Percentiles rank a stretch among this genome's conserved stretches.
Conservation (phyloP, 805 yeast species). For the Candida khao-thaluensis region DNA sequence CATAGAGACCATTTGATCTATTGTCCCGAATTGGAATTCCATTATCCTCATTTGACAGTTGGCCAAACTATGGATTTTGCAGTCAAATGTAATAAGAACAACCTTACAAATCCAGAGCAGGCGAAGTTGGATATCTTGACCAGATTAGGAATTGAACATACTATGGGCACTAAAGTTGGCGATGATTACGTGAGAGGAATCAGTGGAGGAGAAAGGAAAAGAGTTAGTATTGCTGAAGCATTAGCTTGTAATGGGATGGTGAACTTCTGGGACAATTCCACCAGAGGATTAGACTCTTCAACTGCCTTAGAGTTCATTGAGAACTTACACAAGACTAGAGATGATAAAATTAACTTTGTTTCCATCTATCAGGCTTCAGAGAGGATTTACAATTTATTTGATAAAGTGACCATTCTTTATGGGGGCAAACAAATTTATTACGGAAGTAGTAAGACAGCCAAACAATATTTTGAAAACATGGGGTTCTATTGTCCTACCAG, state of each 20-base stretch:
- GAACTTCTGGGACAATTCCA: conserved; percentile 66
- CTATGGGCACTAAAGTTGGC: conserved; percentile 57
- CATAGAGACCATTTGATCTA: conserved; percentile 35
- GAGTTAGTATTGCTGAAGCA: conserved; percentile 78
- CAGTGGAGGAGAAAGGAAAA: conserved; percentile 78
- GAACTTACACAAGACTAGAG: conserved; percentile 44
- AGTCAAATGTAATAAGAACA: conserved; percentile 45
- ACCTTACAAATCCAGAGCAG: conserved; percentile 17
- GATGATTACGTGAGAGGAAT: conserved; percentile 65
- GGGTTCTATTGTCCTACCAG: conserved; percentile 60
- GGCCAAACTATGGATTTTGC: conserved; percentile 55
- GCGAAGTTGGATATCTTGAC: conserved; percentile 31
- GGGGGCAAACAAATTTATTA: conserved; percentile 47
- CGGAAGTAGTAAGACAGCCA: conserved; percentile 41
- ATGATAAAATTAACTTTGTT: conserved; percentile 31
- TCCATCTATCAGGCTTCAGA: conserved; percentile 55
- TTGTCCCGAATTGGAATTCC: conserved; percentile 53
- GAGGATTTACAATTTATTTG: conserved; percentile 45
- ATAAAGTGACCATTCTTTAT: conserved; percentile 43
- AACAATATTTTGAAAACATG: conserved; percentile 52
- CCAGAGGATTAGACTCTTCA: conserved; percentile 80
- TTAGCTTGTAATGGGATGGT: conserved; percentile 56
- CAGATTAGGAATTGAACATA: conserved; percentile 48
- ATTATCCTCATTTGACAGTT: conserved; percentile 54
- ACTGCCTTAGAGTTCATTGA: conserved; percentile 36